Base-by-base conservation (phyloP, 1,284 basidiomycete species). In the Puccinia horiana region DNA sequence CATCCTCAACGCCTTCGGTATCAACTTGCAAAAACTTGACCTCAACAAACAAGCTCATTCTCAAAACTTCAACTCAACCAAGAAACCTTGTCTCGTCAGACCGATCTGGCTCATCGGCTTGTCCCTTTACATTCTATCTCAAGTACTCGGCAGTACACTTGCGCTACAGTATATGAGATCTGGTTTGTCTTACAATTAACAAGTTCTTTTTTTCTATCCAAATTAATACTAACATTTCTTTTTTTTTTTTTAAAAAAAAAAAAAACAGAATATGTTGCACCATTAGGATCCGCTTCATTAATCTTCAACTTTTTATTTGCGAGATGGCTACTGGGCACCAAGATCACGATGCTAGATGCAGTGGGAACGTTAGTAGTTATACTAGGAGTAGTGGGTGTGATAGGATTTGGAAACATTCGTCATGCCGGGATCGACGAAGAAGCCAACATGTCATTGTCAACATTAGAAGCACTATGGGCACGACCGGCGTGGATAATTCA, bases 301-400 rank as follows among this genome's bases (percentile, higher is more conserved):
- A 91, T 95, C 81, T 95, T 95, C 88, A 95, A 95, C 87, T 94
- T 94, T 85, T 88, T 95, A 52, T 94, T 95, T 86, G 93, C 93
- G 32, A 90, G 92, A 84, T 79, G 83, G 76, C 89, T 94, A 83
- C 92, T 93, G 14, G 93, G 93, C 74, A 86, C 84, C 1, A 81
- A 84, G 26, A 84, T 95, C 58, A 93, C 92, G 67, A 90, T 88
- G 82, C 91, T 90, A 61, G 94, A 95, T 86, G 92, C 94, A 58
- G 92, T 93, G 85, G 93, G 93, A 16, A 94, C 93, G 8, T 88
- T 93, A 65, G 89, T 93, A 78, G 92, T 95, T 83, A 90, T 94
- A 72, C 85, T 93, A 32, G 93, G 93, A 23, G 93, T 95, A 75
- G 89, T 94, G 72, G 93, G 86, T 82, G 94, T 94, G 83, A 93